Percentiles rank a stretch among this genome's conserved stretches.
phyloP scores from a whole-genome alignment of 768 basidiomycete genomes.

The Hygrophoropsis aurantiaca region DNA sequence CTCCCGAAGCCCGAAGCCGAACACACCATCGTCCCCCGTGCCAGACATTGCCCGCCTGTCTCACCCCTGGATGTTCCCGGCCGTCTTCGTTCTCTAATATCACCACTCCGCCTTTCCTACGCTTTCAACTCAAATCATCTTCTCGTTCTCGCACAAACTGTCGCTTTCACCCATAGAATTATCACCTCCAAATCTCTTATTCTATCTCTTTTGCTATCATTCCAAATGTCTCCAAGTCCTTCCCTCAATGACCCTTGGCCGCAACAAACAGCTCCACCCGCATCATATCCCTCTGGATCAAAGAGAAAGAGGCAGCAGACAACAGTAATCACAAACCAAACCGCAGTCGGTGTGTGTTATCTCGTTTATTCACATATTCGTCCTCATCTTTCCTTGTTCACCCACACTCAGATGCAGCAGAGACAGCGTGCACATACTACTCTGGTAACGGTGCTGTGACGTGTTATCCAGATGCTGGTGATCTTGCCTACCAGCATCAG shows the following conservation, averaged over 20 bases:
- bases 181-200: conserved; percentile 10
- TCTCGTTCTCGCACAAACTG: conserved; percentile 17
- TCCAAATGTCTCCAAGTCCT: conserved; percentile 37
- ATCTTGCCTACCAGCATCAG: conserved; percentile 66
- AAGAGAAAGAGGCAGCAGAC: conserved; percentile 24
- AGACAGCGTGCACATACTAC: conserved; percentile 46
- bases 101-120: conserved; percentile 16
- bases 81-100: conserved; percentile 26
- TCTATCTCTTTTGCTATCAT: conserved; percentile 21
- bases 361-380: conserved; percentile 5
- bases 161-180: conserved; percentile 22
- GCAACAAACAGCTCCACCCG: conserved; percentile 35
- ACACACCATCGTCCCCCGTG: conserved; percentile 22
- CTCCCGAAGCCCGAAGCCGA: conserved; percentile 16
- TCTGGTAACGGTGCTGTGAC: conserved; percentile 74
- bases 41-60: conserved; percentile 16
- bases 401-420: conserved; percentile 36
- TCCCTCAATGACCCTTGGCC: conserved; percentile 45
- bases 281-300: conserved; percentile 29
- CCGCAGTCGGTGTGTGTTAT: conserved; percentile 24
- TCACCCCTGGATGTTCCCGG: conserved; percentile 29
- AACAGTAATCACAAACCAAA: conserved; percentile 22
- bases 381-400: conserved; percentile 8
- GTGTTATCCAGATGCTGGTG: conserved; percentile 66
- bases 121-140: conserved; percentile 13